phyloP scores from a whole-genome alignment of 148 eudicot species.

The Agrostemma githago region DNA sequence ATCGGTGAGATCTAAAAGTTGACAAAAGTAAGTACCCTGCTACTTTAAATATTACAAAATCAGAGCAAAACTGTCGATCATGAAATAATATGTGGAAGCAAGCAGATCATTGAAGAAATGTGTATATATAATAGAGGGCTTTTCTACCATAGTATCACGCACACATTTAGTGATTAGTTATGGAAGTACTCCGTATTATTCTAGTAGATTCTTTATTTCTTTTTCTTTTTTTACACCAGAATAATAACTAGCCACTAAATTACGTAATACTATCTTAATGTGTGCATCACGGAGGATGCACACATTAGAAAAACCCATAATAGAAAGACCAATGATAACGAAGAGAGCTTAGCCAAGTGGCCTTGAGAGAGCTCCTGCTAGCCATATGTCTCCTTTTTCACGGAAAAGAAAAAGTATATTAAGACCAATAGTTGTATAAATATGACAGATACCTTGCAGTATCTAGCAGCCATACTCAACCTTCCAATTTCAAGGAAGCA shows the following conservation, averaged over 20 bases:
- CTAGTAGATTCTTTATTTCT: no score
- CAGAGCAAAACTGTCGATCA: neutral
- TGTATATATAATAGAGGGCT: no score
- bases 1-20: neutral
- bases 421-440: neutral
- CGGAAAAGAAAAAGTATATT: neutral
- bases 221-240: no score
- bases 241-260: no score
- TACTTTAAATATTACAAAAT: neutral
- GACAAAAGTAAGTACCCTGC: neutral
- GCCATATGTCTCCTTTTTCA: neutral
- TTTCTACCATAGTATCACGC: no score
- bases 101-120: neutral
- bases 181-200: no score
- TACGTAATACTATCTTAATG: no score
- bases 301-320: neutral
- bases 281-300: no score
- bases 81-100: neutral
- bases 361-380: neutral
- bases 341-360: neutral
- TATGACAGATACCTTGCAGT: slow-evolving; percentile 60
- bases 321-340: neutral
- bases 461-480: slow-evolving; percentile 84
- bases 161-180: no score
- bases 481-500: slow-evolving; percentile 79